Evolutionary conservation across 805 yeast species (phyloP), one percentile per base, ranked within the genome.

Genomic region (Saccharomyces paradoxus): DNA sequence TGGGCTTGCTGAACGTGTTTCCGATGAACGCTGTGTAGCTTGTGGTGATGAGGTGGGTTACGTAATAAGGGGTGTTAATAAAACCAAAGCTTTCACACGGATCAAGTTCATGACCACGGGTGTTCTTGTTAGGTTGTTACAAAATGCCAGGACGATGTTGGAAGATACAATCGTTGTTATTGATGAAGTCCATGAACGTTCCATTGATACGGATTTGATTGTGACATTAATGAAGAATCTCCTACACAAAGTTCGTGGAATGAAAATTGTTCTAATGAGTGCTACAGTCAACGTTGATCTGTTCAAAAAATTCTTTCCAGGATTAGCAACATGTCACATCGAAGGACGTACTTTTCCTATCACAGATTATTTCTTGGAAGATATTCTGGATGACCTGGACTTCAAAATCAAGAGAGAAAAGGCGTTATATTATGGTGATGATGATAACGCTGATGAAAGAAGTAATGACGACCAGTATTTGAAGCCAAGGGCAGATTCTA

Each of bases 141-240:
- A 91, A 66, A 57, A 63, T 14, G 71, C 69, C 28, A 61, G 68
- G 44, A 66, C 69, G 1, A 70, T 81, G 50, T 78, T 87, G 56
- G 74, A 77, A 13, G 72, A 79, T 53, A 71, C 91, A 17, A 82
- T 84, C 31, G 80, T 91, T 41, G 83, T 91, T 46, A 82, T 91
- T 44, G 98, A 92, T 75, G 98, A 92, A 71, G 98, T 92, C n/a
- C 98, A 92, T 68, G 98, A 92, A 70, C 74, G 98, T 60, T 89
- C 97, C 0, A 81, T 91, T 54, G 98, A 92, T 63, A 83, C 91
- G 56, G 98, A 92, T 69, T 83, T 91, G 54, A 74, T 92, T 41
- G 74, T 92, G 52, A 88, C 90, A 52, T 78, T 92, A 50, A 73
- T 92, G 57, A 90, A 88, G 62, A 78, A 77, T 41, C 71, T 89